Evolutionary conservation across 163 green algal species (phyloP).

Genomic region (Chloromonas sp.): DNA sequence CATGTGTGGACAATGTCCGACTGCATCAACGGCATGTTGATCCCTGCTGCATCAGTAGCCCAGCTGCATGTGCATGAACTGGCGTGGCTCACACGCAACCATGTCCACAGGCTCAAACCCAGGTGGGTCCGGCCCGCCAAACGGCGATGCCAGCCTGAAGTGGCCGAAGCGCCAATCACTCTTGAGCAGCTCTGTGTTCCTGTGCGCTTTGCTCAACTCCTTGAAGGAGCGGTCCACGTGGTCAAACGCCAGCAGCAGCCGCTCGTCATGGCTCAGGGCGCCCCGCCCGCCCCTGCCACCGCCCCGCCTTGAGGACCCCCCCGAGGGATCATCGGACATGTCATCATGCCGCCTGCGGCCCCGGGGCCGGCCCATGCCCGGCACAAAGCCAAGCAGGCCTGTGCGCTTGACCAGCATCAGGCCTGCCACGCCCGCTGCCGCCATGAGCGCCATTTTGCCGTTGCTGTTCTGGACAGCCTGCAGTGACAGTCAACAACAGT

Average conservation of each 20-base stretch:
- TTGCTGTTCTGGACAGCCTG: conserved; percentile 12
- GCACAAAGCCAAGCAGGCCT: conserved; percentile 15
- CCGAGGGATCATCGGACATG: no score
- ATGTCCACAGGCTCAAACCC: conserved; percentile 17
- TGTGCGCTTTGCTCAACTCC: conserved; percentile 13
- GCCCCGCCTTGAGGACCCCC: no score
- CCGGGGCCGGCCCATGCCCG: background rate
- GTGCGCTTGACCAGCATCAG: conserved; percentile 22
- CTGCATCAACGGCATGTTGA: background rate
- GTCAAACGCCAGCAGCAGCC: conserved; percentile 11
- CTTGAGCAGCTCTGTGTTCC: conserved; percentile 22
- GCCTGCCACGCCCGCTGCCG: conserved; percentile 15
- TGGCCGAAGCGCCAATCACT: conserved; percentile 26
- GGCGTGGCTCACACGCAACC: conserved; percentile 2
- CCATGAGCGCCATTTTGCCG: conserved; percentile 16
- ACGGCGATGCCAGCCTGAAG: conserved; percentile 18
- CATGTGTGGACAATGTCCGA: no score
- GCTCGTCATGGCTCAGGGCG: background rate
- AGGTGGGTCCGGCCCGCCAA: conserved; percentile 13
- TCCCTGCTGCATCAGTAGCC: background rate
- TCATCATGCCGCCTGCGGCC: background rate
- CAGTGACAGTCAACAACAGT: background rate
- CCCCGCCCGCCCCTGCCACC: background rate
- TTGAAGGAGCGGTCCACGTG: conserved; percentile 5
- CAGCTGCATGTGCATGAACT: conserved; percentile 11